Base-by-base conservation (phyloP, 345 rosid species). In the Toxicodendron radicans region DNA sequence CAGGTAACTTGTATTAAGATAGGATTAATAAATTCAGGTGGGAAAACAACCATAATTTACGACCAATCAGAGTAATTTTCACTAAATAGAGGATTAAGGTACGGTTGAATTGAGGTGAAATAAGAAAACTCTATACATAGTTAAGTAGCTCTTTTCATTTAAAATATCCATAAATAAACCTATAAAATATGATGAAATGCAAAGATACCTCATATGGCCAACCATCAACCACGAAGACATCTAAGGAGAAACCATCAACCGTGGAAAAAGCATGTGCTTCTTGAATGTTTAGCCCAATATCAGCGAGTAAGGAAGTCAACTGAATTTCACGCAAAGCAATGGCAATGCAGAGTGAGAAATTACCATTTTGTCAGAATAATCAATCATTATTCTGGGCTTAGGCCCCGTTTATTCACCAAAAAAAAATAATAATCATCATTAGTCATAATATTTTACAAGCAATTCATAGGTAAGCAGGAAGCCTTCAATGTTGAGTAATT, bases 181-280 rank as follows among this genome's bases (percentile, higher is more conserved):
- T 56, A 66, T n/a, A 48, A 27, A 65, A 58, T 17, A 43, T 6
- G 53, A 49, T 48, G 66, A 70, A 57, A 56, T 17, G 14, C 20
- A 32, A 51, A 72, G 35, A n/a, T 85, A 93, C 99, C 99, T 95
- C 98, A 76, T 76, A 93, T n/a, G 92, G 97, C 99, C 98, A 95
- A 82, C 99, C 98, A 75, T 95, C 99, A 81, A 95, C 98, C 68
- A 95, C 98, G 83, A 95, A 95, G 74, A 93, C 98, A 87, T 95
- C 99, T 38, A 95, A 85, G 59, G 99, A 95, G 83, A 80, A 95
- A 67, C 99, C 98, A 77, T 95, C 96, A 11, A 80, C 86, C 5
- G 99, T 93, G 71, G 99, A 95, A 85, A 95, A 93, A 48, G 87
- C 99, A 75, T 95, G 99, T 16, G 99, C 99, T 85, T 95, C 99